Conservation (phyloP, 306 rosid species). For the Acacia crassicarpa region DNA sequence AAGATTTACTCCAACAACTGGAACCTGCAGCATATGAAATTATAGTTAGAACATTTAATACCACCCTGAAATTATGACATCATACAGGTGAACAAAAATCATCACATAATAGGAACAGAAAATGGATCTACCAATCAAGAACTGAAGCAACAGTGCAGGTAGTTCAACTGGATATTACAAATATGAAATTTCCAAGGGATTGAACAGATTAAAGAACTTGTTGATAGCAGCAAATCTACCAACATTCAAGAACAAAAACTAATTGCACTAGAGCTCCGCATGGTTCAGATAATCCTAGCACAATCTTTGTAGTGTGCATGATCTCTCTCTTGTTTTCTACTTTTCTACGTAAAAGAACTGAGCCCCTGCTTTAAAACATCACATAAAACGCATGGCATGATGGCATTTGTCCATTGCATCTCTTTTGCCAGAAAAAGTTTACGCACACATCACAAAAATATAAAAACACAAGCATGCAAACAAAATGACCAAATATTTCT, state of each 20-base stretch:
- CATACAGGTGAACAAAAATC: neutral
- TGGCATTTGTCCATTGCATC: neutral
- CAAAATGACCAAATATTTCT: neutral
- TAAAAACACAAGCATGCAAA: neutral
- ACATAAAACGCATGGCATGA: neutral
- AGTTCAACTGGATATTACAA: neutral
- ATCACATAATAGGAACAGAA: neutral
- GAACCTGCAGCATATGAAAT: constrained; percentile 32
- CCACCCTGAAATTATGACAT: neutral
- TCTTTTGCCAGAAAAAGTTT: neutral
- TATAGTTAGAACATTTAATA: constrained; percentile 9
- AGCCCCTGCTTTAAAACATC: neutral
- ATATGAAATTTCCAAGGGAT: neutral
- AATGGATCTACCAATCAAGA: neutral
- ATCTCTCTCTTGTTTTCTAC: neutral
- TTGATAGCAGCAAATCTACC: neutral
- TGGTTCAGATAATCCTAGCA: neutral
- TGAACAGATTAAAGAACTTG: neutral
- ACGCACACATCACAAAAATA: neutral
- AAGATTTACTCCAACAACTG: constrained; percentile 5
- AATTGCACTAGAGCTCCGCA: neutral
- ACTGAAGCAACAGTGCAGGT: neutral
- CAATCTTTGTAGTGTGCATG: neutral
- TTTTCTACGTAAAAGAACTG: neutral
- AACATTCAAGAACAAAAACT: neutral